A percentile compares a stretch with the other conserved stretches of the same genome.
phyloP scores from a whole-genome alignment of 164 flowering plant genomes.

The Nymphaea thermarum region DNA sequence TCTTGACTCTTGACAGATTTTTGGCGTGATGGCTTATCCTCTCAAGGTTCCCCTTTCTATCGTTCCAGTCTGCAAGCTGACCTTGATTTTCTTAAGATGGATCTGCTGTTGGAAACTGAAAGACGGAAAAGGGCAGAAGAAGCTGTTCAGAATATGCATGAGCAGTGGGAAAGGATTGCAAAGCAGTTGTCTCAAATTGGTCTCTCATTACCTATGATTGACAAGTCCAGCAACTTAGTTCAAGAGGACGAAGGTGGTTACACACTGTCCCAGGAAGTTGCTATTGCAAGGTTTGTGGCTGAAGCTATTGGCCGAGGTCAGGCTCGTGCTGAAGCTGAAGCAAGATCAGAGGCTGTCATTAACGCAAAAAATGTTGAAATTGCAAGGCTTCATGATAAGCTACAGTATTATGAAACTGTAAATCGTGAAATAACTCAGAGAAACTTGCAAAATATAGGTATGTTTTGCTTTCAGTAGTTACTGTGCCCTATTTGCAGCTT shows the following conservation, averaged over 20 bases:
- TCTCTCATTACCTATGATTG: slow-evolving; percentile 16
- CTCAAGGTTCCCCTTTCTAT: background rate
- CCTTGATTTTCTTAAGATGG: slow-evolving; percentile 5
- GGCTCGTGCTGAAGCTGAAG: slow-evolving; percentile 28
- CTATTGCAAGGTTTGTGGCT: slow-evolving; percentile 23
- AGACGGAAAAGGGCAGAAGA: slow-evolving; percentile 32
- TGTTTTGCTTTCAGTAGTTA: background rate
- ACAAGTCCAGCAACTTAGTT: background rate
- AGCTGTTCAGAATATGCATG: slow-evolving; percentile 15
- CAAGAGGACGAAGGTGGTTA: slow-evolving; percentile 5
- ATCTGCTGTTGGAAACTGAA: slow-evolving; percentile 26
- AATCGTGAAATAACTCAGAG: slow-evolving; percentile 41
- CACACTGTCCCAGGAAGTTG: slow-evolving; percentile 20
- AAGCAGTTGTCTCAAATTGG: slow-evolving; percentile 16
- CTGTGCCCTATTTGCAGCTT: background rate
- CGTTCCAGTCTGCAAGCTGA: slow-evolving; percentile 6
- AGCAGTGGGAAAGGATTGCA: slow-evolving; percentile 22
- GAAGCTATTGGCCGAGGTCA: slow-evolving; percentile 25
- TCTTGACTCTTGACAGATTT: slow-evolving; percentile 3
- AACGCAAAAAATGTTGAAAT: slow-evolving; percentile 32
- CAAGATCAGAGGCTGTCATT: slow-evolving; percentile 15
- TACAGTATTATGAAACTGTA: slow-evolving; percentile 32
- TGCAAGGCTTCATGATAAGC: slow-evolving; percentile 22
- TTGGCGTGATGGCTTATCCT: slow-evolving; percentile 5
- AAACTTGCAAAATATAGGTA: slow-evolving; percentile 31